These are phyloP conservation scores for Suzukiozyma palmioleophila DNA, from an alignment of 1,139 yeast species.

Conservation along the genomic window DNA sequence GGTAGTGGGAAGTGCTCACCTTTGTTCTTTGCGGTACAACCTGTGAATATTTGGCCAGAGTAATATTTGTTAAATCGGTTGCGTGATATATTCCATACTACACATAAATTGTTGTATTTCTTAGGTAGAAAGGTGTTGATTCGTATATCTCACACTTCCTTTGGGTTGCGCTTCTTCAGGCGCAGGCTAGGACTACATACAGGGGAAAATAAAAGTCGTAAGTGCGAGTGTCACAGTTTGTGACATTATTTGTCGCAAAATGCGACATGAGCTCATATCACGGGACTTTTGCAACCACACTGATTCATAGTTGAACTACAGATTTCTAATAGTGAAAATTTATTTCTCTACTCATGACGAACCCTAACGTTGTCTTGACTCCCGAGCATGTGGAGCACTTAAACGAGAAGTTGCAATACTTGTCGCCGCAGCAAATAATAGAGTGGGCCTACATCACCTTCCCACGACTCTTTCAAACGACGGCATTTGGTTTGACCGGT, in stretches of 20 bases:
- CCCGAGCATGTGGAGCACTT: conserved; percentile 54
- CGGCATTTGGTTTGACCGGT: conserved; percentile 95
- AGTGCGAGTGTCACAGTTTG: not conserved
- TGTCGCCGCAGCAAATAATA: conserved; percentile 68
- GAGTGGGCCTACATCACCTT: conserved; percentile 80
- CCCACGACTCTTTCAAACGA: conserved; percentile 81
- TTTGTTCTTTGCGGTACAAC: too few species aligned
- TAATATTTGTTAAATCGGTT: too few species aligned
- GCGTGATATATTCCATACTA: too few species aligned
- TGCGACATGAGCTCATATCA: not conserved
- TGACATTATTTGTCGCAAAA: not conserved
- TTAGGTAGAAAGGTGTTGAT: too few species aligned
- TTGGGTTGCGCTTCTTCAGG: too few species aligned
- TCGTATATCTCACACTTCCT: too few species aligned
- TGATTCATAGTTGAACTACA: not conserved
- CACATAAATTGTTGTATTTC: too few species aligned
- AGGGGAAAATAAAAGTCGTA: too few species aligned
- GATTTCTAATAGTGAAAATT: not conserved
- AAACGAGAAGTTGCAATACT: conserved; percentile 53
- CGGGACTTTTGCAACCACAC: conserved; percentile 2
- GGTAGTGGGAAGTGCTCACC: too few species aligned
- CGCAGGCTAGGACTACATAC: too few species aligned
- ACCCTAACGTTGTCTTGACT: conserved; percentile 15
- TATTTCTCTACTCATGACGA: not conserved
- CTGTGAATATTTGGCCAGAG: too few species aligned